Conservation (phyloP, 1,139 yeast species). For the Hyphopichia buzzinii region DNA sequence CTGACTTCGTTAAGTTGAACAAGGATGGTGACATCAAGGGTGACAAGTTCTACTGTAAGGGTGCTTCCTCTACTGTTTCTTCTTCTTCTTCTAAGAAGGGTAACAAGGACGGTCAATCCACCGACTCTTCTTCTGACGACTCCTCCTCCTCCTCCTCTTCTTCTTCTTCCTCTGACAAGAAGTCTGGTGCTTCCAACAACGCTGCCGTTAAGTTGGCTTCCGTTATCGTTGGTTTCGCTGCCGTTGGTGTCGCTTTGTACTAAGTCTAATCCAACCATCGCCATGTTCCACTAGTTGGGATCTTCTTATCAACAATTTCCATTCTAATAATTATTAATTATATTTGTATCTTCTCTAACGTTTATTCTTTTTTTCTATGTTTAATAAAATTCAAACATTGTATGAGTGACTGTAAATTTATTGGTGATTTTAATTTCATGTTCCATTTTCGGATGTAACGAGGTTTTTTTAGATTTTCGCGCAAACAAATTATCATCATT, state of each 20-base stretch:
- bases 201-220: constrained; percentile 45
- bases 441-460: too few species aligned
- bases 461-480: too few species aligned
- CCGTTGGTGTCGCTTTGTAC: constrained; percentile 62
- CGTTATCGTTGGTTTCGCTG: constrained; percentile 58
- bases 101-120: constrained; percentile 23
- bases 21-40: constrained; percentile 81
- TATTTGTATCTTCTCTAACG: background rate
- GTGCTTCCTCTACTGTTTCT: constrained; percentile 49
- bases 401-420: too few species aligned
- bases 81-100: constrained; percentile 44
- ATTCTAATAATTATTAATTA: constrained; percentile 1
- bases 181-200: constrained; percentile 25
- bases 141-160: constrained; percentile 25
- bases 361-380: background rate
- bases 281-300: background rate
- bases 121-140: constrained; percentile 25
- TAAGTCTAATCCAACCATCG: constrained; percentile 27
- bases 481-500: too few species aligned
- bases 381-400: too few species aligned
- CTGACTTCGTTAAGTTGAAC: constrained; percentile 65
- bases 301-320: background rate
- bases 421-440: too few species aligned
- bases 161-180: constrained; percentile 20
- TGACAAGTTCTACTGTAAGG: constrained; percentile 82